Base-by-base conservation (phyloP, 257 asterid genomes). In the Scutellaria galericulata region DNA sequence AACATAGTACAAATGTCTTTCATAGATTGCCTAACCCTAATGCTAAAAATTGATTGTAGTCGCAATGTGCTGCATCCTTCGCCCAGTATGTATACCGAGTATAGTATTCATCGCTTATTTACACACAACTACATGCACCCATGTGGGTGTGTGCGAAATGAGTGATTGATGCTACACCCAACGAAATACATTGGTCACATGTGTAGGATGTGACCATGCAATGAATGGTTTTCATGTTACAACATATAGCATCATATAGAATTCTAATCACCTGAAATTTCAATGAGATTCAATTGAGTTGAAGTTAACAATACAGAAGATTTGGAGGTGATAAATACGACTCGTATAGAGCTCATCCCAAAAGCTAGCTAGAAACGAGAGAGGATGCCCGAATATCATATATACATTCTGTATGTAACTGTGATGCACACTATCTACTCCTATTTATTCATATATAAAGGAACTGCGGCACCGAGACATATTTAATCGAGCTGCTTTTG, bases 271-370 rank as follows among this genome's bases (percentile, higher is more conserved):
- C 65, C 47, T 59, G 46, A 59, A 14, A 12, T 59, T 59, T 31
- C 37, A 59, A 31, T 59, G 45, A 59, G 37, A 59, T 59, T 35
- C 47, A 7, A 12, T 13, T 44, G 31, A 31, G 11, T 59, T 12
- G 65, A 59, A 59, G 65, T 59, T 59, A 41, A 59, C 6, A 59
- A 35, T 59, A 59, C 65, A 59, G 65, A 59, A 59, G 24, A 37
- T 13, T 31, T 37, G 24, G 24, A 13, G 24, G 12, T 59, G 65
- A 59, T 57, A 57, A 57, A 11, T 27, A 57, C 7, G 64, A 20
- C 61, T 55, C 58, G 31, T 52, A 15, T 52, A 55, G 61, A 55
- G 61, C 61, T 55, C 22, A 55, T 55, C 39, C 14, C 60, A 8
- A 54, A 54, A 54, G 62, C 62, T 56, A 56, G 62, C 41, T 56